Conservation (phyloP, 306 rosid species). For the Glycyrrhiza uralensis region DNA sequence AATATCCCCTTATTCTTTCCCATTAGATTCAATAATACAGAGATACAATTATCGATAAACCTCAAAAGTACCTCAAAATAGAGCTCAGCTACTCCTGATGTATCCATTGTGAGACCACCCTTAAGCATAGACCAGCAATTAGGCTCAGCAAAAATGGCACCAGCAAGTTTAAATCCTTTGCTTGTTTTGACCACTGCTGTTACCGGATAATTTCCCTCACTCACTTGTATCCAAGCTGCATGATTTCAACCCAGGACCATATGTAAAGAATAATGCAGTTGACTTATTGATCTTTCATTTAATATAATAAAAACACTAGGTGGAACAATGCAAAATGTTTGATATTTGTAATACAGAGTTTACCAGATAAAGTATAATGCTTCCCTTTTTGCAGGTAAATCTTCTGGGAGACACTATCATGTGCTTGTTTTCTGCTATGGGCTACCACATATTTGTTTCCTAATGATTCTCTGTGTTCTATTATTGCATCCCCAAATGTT, state of each 20-base stretch:
- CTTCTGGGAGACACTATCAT: constrained; percentile 51
- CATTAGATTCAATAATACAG: no score
- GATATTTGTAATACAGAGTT: background rate
- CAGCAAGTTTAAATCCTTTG: constrained; percentile 33
- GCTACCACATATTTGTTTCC: constrained; percentile 65
- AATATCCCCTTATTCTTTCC: no score
- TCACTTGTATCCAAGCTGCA: constrained; percentile 63
- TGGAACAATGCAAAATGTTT: no score
- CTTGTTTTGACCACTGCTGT: constrained; percentile 51
- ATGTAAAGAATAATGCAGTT: background rate
- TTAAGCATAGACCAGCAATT: constrained; percentile 84
- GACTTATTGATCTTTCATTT: background rate
- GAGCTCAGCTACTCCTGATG: constrained; percentile 50
- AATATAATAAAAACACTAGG: background rate
- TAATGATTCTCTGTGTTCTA: constrained; percentile 38
- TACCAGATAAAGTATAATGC: constrained; percentile 66
- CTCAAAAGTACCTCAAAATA: constrained; percentile 52
- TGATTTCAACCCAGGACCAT: background rate
- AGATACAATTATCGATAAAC: background rate
- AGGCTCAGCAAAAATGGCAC: constrained; percentile 41
- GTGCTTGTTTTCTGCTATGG: constrained; percentile 35
- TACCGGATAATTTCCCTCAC: constrained; percentile 33
- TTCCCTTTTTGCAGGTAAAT: constrained; percentile 31
- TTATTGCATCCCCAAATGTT: constrained; percentile 40
- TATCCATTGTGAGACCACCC: constrained; percentile 55